Evolutionary conservation across 345 rosid species (phyloP), one percentile per base, ranked within the genome.

Genomic region (Eucalyptus virginea): DNA sequence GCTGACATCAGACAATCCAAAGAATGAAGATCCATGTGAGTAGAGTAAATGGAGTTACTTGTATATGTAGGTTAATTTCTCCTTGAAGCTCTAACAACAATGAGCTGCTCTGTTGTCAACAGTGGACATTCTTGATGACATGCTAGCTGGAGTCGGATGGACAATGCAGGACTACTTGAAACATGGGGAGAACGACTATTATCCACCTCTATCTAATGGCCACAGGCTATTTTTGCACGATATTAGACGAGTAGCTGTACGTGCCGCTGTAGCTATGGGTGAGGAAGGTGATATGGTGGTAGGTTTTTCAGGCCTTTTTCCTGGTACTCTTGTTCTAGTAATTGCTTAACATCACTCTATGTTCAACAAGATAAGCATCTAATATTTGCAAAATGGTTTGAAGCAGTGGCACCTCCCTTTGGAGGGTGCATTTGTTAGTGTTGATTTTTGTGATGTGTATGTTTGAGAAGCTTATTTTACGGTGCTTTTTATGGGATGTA

Each of bases 261-360:
- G 98, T 60, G 95, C 96, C 91, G 99, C 98, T 80, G 98, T 96
- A 90, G 98, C 98, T 87, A 96, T 96, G 99, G 99, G 99, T 34
- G 99, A 98, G 95, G 99, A 98, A 94, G 99, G 99, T 15, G 99
- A 97, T 88, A 90, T 97, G 95, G 97, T 97, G 92, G 99, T 98
- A 96, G 97, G 99, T 95, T 87, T 89, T 90, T 87, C 42, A 58
- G 87, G 8, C 88, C 91, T 48, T n/a, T 89, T 87, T 54, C 7
- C 86, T 85, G 52, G 50, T 62, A 65, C 88, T 89, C 86, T 49
- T 30, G 34, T 34, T 17, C 16, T 90, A 6, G 65, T 21, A 87
- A 77, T 65, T 54, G 21, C 77, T 58, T 58, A 88, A 81, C 42
- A 45, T 77, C 26, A 87, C 8, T 88, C 44, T 49, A 52, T 86